A percentile compares a stretch with the other conserved stretches of the same genome.
These are phyloP conservation scores for Cornus kousa DNA, from an alignment of 148 eudicot genomes.

Conservation along the genomic window DNA sequence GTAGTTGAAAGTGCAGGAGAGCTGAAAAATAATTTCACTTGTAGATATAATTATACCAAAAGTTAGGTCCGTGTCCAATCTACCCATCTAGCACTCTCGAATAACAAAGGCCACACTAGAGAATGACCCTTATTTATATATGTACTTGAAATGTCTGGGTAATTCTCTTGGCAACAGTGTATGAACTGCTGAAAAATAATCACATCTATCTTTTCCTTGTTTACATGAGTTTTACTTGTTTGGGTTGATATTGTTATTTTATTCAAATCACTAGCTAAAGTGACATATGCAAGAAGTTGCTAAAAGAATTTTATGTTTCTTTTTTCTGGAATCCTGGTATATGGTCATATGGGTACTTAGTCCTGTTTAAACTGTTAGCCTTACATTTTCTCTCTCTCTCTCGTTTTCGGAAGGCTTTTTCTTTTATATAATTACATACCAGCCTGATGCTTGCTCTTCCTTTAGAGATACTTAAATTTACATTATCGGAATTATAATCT, in stretches of 20 bases:
- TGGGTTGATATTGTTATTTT: too few relatives aligned
- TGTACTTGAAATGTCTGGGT: too few relatives aligned
- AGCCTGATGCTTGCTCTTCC: not conserved
- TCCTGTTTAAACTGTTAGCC: not conserved
- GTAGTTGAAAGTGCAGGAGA: too few relatives aligned
- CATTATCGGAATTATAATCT: not conserved
- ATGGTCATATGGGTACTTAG: not conserved
- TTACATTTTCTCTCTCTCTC: not conserved
- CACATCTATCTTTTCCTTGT: not conserved
- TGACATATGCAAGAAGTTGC: not conserved
- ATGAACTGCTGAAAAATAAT: too few relatives aligned
- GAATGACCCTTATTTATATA: too few relatives aligned
- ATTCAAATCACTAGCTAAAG: not conserved
- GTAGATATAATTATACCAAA: too few relatives aligned
- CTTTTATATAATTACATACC: not conserved
- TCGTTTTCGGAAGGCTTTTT: not conserved
- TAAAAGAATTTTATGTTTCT: not conserved
- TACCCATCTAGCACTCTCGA: too few relatives aligned
- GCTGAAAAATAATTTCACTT: too few relatives aligned
- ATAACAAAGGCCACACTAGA: too few relatives aligned
- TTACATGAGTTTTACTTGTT: too few relatives aligned
- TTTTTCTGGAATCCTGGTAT: not conserved
- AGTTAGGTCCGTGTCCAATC: too few relatives aligned
- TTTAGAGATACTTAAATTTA: not conserved
- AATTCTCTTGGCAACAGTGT: not conserved